These are phyloP conservation scores for Stenogyne calaminthoides DNA, from an alignment of 305 asterid genomes.

Conservation along the genomic window DNA sequence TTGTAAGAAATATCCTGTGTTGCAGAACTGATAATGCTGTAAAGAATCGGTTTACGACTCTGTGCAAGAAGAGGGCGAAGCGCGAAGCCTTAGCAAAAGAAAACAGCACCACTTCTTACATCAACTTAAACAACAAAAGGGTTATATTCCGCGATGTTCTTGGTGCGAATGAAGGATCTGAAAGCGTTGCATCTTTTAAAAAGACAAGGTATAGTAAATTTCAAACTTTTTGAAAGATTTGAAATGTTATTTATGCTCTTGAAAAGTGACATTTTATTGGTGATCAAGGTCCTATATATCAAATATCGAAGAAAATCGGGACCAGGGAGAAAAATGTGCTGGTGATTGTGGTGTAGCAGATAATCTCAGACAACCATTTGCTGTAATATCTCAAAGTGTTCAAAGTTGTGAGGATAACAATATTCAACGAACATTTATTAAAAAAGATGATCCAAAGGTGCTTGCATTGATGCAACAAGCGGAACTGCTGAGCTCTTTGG, in stretches of 20 bases:
- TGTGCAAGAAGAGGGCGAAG: slow-evolving; percentile 91
- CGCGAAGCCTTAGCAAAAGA: slow-evolving; percentile 74
- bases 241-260: slow-evolving; percentile 18
- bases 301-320: slow-evolving; percentile 21
- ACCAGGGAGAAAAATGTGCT: slow-evolving; percentile 35
- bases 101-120: slow-evolving; percentile 55
- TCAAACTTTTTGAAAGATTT: neutral
- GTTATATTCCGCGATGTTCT: slow-evolving; percentile 52
- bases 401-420: slow-evolving; percentile 38
- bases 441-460: slow-evolving; percentile 77
- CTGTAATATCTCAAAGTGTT: slow-evolving; percentile 48
- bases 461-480: slow-evolving; percentile 84
- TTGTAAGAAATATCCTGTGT: neutral
- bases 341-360: slow-evolving; percentile 24
- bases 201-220: slow-evolving; percentile 56
- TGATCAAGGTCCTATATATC: slow-evolving; percentile 46
- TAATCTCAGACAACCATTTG: slow-evolving; percentile 56
- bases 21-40: slow-evolving; percentile 96
- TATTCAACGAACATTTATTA: slow-evolving; percentile 57
- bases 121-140: slow-evolving; percentile 81
- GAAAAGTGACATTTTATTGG: slow-evolving; percentile 15
- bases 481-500: slow-evolving; percentile 84
- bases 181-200: slow-evolving; percentile 50
- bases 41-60: slow-evolving; percentile 90
- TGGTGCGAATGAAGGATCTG: slow-evolving; percentile 44